Percentiles rank a stretch among this genome's conserved stretches.
phyloP scores from a whole-genome alignment of 495 filamentous ascomycete genomes.

The Cetradonia linearis region DNA sequence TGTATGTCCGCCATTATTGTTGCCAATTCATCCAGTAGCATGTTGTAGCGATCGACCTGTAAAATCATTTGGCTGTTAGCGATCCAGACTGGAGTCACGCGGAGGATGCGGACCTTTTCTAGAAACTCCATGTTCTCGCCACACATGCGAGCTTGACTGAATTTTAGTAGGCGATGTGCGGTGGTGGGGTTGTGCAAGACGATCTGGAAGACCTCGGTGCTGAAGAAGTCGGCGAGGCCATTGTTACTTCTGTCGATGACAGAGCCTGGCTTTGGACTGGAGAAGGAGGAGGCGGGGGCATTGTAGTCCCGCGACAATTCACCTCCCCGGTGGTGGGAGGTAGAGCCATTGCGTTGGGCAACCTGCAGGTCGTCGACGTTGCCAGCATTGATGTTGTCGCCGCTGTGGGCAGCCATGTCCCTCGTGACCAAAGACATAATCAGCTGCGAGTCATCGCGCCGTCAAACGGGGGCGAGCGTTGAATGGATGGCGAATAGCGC shows the following conservation, averaged over 20 bases:
- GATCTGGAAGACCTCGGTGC: slow-evolving; percentile 37
- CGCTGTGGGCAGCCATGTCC: slow-evolving; percentile 18
- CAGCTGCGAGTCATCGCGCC: background rate
- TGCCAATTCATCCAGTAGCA: slow-evolving; percentile 32
- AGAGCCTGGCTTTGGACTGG: slow-evolving; percentile 20
- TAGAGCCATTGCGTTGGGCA: slow-evolving; percentile 8
- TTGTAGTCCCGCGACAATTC: slow-evolving; percentile 24
- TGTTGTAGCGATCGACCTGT: slow-evolving; percentile 31
- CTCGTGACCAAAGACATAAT: slow-evolving; percentile 18
- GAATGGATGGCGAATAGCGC: background rate
- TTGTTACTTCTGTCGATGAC: slow-evolving; percentile 14
- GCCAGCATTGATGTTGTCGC: slow-evolving; percentile 2
- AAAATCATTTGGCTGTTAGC: background rate
- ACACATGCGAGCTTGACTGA: slow-evolving; percentile 34
- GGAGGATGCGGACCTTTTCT: slow-evolving; percentile 30
- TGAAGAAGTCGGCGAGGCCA: slow-evolving; percentile 34
- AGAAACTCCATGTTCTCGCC: slow-evolving; percentile 42
- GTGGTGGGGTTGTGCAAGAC: slow-evolving; percentile 39
- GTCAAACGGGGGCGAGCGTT: background rate
- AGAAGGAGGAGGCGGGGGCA: slow-evolving; percentile 23
- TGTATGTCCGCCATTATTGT: slow-evolving; percentile 39
- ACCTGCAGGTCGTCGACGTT: slow-evolving; percentile 8
- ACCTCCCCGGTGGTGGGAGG: slow-evolving; percentile 11
- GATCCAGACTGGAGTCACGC: background rate
- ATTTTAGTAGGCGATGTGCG: slow-evolving; percentile 33